These are phyloP conservation scores for Penicillium bialowiezense DNA, from an alignment of 495 filamentous ascomycete genomes.

Conservation along the genomic window DNA sequence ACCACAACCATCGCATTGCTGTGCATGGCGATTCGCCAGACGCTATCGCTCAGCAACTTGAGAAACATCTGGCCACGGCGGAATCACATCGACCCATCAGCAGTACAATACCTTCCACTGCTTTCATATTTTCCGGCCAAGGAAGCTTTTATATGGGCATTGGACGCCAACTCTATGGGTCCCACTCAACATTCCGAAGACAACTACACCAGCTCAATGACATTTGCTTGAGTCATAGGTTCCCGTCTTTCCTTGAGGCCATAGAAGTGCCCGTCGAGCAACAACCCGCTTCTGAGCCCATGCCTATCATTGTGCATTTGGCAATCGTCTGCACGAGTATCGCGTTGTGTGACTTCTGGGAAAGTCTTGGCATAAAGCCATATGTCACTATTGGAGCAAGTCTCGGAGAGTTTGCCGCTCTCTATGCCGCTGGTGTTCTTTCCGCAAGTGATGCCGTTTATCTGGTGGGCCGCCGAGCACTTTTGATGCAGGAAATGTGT, in stretches of 20 bases:
- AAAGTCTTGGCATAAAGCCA: slow-evolving; percentile 14
- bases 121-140: slow-evolving; percentile 69
- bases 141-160: slow-evolving; percentile 53
- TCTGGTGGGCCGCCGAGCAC: not conserved
- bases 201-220: slow-evolving; percentile 25
- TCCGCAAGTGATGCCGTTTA: not conserved
- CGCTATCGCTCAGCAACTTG: slow-evolving; percentile 11
- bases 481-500: not conserved
- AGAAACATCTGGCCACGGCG: not conserved
- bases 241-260: slow-evolving; percentile 25
- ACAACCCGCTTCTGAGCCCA: slow-evolving; percentile 17
- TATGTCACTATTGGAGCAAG: slow-evolving; percentile 29
- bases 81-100: not conserved
- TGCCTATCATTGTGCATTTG: slow-evolving; percentile 15
- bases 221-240: slow-evolving; percentile 28
- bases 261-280: not conserved
- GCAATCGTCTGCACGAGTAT: slow-evolving; percentile 5
- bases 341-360: slow-evolving; percentile 20
- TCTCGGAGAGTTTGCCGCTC: slow-evolving; percentile 28
- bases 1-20: slow-evolving; percentile 38
- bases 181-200: slow-evolving; percentile 20
- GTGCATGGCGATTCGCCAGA: no score
- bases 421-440: not conserved
- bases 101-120: slow-evolving; percentile 28
- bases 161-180: slow-evolving; percentile 24